A percentile compares a stretch with the other conserved stretches of the same genome.
These are phyloP conservation scores for Nepenthes alata DNA, from an alignment of 179 eudicot genomes.

Conservation along the genomic window DNA sequence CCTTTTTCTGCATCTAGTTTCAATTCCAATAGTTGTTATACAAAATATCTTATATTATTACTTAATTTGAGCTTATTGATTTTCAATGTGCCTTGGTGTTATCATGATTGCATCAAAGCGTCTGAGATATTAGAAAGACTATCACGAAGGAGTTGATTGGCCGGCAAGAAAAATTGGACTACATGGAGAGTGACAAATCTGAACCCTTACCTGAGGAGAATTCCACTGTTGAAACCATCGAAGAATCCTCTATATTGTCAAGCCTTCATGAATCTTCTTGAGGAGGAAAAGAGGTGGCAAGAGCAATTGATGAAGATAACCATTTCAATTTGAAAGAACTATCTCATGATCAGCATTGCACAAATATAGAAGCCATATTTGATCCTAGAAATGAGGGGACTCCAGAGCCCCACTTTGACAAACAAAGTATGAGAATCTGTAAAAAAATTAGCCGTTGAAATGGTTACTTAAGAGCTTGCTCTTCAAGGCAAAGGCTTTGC, in stretches of 20 bases:
- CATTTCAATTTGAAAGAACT: neutral
- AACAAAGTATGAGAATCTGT: too few species aligned
- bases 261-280: neutral
- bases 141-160: constrained; percentile 56
- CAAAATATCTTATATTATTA: too few species aligned
- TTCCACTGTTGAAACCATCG: neutral
- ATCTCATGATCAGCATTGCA: neutral
- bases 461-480: too few species aligned
- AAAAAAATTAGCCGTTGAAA: too few species aligned
- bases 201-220: neutral
- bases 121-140: constrained; percentile 49
- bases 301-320: neutral
- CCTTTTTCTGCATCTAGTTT: neutral
- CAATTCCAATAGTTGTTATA: neutral
- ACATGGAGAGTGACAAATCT: constrained; percentile 12
- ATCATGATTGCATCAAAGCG: constrained; percentile 54
- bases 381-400: neutral
- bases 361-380: neutral
- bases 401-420: neutral
- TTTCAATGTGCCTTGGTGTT: neutral
- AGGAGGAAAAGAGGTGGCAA: neutral
- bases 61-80: too few species aligned
- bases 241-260: neutral
- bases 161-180: constrained; percentile 58
- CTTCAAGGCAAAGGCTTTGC: too few species aligned